Base-by-base conservation (phyloP, 2,329 filamentous ascomycete species). In the Ilyonectria mors-panacis region DNA sequence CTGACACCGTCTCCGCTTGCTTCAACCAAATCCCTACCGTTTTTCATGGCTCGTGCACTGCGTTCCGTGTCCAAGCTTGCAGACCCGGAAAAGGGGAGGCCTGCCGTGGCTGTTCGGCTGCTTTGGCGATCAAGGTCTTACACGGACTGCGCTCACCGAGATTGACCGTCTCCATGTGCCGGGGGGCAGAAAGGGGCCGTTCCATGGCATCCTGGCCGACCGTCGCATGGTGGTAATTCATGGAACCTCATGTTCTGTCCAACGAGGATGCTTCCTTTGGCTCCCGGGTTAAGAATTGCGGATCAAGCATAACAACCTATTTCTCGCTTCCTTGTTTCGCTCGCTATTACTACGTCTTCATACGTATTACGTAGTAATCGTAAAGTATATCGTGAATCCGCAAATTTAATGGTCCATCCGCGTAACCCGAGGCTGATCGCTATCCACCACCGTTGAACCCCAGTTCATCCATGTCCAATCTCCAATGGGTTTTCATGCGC, bases 141-240 rank as follows among this genome's bases (percentile, higher is more conserved):
- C n/a, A 23, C 8, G 42, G 19, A 6, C 42, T 37, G 13, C 12
- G 30, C 44, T 59, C 51, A 53, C 57, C 48, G 62, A 65, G 53
- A 66, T 66, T 65, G 44, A 28, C 35, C 28, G 26, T 61, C 57
- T 33, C 44, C 63, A 51, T 61, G 21, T 23, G 26, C 37, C 28
- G 44, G 44, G 44, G 23, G 57, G 45, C 58, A 62, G 51, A 39
- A 44, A 53, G 7, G 10, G 28, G 59, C 15, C 15, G 57, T 37
- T 44, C 26, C 26, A 57, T 57, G 45, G 45, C 37, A 42, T 57
- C 58, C 57, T 19, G n/a, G 58, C 44, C 35, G 6, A 44, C 33
- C 37, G 55, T 56, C 15, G 53, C 48, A 58, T 58, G 51, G 59
- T 58, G 51, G 37, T 53, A 66, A 61, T 51, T 61, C 63, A 51